These are phyloP conservation scores for Codiaeum variegatum DNA, from an alignment of 441 rosid genomes.

Conservation along the genomic window DNA sequence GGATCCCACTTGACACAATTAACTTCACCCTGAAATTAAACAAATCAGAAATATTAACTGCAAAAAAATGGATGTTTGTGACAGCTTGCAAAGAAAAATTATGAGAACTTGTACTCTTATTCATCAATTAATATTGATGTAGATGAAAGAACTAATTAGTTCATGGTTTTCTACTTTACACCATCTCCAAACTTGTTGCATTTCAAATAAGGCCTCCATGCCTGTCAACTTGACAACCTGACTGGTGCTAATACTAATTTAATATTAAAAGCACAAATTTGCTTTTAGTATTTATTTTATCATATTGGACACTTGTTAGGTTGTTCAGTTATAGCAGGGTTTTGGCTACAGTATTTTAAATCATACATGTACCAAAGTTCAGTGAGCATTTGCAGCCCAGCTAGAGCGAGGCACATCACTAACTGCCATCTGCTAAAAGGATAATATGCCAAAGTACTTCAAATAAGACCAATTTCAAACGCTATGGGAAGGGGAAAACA, in stretches of 20 bases:
- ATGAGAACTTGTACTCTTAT: background rate
- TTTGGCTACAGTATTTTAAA: background rate
- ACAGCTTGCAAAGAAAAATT: background rate
- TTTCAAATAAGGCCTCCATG: background rate
- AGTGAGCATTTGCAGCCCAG: background rate
- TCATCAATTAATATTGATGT: background rate
- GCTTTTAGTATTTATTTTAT: background rate
- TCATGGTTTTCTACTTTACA: background rate
- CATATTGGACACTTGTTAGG: background rate
- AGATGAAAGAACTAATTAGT: background rate
- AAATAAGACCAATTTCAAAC: background rate
- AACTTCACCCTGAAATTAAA: slow-evolving; percentile 74
- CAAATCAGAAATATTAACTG: slow-evolving; percentile 7
- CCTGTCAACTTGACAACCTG: background rate
- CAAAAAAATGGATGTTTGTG: background rate
- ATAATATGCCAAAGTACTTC: background rate
- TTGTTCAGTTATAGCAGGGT: background rate
- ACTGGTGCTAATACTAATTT: background rate
- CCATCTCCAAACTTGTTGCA: background rate
- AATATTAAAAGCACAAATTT: background rate
- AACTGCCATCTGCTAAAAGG: background rate
- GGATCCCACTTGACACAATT: slow-evolving; percentile 99
- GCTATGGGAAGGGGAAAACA: background rate
- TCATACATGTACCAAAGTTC: background rate
- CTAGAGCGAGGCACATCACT: background rate